Evolutionary conservation across 108 stramenopile species (phyloP), one percentile per base, ranked within the genome.

Genomic region (Stephanodiscus triporus): DNA sequence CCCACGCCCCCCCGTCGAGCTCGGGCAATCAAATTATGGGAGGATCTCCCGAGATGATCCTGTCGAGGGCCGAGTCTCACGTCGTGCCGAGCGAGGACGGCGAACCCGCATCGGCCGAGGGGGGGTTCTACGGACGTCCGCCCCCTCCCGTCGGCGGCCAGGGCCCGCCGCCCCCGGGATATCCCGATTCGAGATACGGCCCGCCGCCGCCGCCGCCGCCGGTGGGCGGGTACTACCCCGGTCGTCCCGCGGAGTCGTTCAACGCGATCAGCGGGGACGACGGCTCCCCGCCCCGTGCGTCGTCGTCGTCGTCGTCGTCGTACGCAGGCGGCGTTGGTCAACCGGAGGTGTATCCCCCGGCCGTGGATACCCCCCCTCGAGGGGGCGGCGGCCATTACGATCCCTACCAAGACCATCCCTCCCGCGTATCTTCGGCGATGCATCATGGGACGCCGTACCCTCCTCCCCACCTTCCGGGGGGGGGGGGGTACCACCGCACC

Each of bases 31-130:
- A n/a, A n/a, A n/a, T n/a, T n/a, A 19, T 59, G 58, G 58, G 58
- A 38, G 14, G n/a, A 59, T 13, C n/a, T n/a, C n/a, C n/a, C n/a
- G n/a, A n/a, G n/a, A n/a, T n/a, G n/a, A n/a, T n/a, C n/a, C 65
- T 14, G 14, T 30, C 47, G 27, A 37, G 34, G 26, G 20, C 32
- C 32, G 55, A 55, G 66, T 54, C 66, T n/a, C 66, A 67, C 23
- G 66, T 67, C 27, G 66, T 67, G 4, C 66, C 66, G 7, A 51
- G 50, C 49, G 51, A 67, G 30, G 66, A 67, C 3, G 66, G 47
- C 54, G 66, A 38, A 20, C 45, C 47, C 8, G 26, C 53, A n/a
- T 6, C 27, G 4, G 66, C 8, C 32, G 66, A 34, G 51, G 49
- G 47, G 47, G 45, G 66, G 30, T 26, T n/a, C 24, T 54, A 47